Base-by-base conservation (phyloP, 768 basidiomycete genomes). In the Leccinum broughii region DNA sequence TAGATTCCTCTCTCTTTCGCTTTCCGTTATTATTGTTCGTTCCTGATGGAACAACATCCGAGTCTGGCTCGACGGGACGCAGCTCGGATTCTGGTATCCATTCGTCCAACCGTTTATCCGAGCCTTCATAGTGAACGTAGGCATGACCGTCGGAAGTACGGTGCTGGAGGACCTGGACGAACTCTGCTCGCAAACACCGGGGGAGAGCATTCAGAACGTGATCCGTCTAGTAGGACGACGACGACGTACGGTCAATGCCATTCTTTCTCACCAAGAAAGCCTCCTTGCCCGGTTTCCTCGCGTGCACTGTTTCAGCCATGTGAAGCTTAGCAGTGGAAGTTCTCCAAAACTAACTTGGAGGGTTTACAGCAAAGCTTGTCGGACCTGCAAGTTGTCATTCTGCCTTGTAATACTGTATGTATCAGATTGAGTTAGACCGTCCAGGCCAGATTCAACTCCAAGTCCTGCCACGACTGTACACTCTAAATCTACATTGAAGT, bases 51-150 rank as follows among this genome's bases (percentile, higher is more conserved):
- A 62, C 41, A 55, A 51, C 54, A 32, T 67, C 66, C 11, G 57
- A 62, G 65, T 51, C 69, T 51, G 70, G 72, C 53, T 70, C 76
- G n/a, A 62, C 61, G 54, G 53, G 60, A 57, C 46, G 61, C 62
- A 85, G 75, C 50, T 72, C 62, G 22, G 73, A 70, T 62, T 80
- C 81, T 4, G 82, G 75, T 22, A 89, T 75, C 90, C 90, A 92
- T 69, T 88, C 87, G 70, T 92, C 90, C 64, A 90, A 75, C 13
- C 87, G 80, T 70, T 88, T 88, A 77, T 92, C 90, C 22, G 80
- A 77, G 67, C 83, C 81, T 54, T 85, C 70, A 69, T 88, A 91
- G 75, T 90, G 89, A n/a, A 92, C 87, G 67, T 87, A 88, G 58
- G 83, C 81, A 58, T 84, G 80, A 11, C 75, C 81, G 51, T 73